phyloP scores from a whole-genome alignment of 2,329 filamentous ascomycete genomes.

The Ophiostoma ulmi region DNA sequence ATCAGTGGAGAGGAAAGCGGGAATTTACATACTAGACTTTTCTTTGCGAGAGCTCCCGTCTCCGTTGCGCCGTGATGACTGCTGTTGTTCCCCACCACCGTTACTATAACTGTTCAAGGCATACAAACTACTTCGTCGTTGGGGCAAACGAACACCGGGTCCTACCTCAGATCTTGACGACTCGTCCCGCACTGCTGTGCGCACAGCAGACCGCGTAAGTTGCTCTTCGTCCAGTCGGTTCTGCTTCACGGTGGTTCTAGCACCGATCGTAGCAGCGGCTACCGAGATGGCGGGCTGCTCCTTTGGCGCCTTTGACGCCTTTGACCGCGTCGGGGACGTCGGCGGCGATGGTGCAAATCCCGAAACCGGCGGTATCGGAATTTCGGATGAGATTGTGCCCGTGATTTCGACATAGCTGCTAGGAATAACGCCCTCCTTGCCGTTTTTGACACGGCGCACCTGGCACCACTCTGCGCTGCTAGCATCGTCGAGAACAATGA shows the following conservation, averaged over 20 bases:
- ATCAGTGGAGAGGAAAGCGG: not conserved
- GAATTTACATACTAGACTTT: conserved; percentile 50
- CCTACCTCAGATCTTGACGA: conserved; percentile 66
- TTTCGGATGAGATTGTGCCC: conserved; percentile 51
- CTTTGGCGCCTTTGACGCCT: conserved; percentile 14
- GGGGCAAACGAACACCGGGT: conserved; percentile 67
- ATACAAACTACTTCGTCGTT: conserved; percentile 71
- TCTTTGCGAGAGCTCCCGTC: conserved; percentile 47
- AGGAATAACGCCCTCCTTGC: conserved; percentile 91
- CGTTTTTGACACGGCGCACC: conserved; percentile 82
- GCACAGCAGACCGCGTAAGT: conserved; percentile 72
- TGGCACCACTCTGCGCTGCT: conserved; percentile 99
- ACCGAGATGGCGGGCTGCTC: conserved; percentile 43
- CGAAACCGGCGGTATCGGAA: conserved; percentile 38
- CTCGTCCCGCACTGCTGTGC: conserved; percentile 53
- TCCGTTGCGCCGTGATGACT: conserved; percentile 46
- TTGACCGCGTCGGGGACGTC: conserved; percentile 14
- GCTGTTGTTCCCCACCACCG: conserved; percentile 59
- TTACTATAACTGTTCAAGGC: conserved; percentile 51
- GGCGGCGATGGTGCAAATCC: conserved; percentile 34
- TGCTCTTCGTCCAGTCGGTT: conserved; percentile 75
- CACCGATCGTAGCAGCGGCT: conserved; percentile 47
- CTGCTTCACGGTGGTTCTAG: conserved; percentile 67
- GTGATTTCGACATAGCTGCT: conserved; percentile 93
- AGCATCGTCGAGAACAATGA: conserved; percentile 79